These are phyloP conservation scores for Starmerella tilneyi DNA, from an alignment of 805 yeast genomes.

Conservation along the genomic window DNA sequence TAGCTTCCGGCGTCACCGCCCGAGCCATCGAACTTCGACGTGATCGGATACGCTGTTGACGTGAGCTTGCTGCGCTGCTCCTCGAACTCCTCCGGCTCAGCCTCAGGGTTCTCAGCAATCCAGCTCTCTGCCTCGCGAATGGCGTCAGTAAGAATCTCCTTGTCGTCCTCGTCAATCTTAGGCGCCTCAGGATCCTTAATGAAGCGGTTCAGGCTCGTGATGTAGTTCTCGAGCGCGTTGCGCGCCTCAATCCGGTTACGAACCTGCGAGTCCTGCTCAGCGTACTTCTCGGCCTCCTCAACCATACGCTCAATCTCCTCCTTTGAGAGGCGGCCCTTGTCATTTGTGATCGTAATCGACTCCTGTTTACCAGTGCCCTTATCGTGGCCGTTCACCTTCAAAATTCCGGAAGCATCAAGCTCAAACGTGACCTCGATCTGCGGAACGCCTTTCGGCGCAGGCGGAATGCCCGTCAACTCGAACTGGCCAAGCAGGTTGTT, in stretches of 20 bases:
- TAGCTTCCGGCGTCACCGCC: slow-evolving; percentile 48
- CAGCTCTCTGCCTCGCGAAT: slow-evolving; percentile 76
- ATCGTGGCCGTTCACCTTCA: slow-evolving; percentile 78
- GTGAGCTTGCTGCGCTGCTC: slow-evolving; percentile 80
- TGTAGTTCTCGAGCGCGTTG: slow-evolving; percentile 80
- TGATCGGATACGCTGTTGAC: slow-evolving; percentile 80
- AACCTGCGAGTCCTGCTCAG: slow-evolving; percentile 77
- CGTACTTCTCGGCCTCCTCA: slow-evolving; percentile 90
- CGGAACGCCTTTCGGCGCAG: slow-evolving; percentile 87
- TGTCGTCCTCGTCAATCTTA: slow-evolving; percentile 80
- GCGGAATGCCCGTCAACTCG: slow-evolving; percentile 77
- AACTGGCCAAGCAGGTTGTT: slow-evolving; percentile 82
- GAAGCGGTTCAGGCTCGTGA: slow-evolving; percentile 69
- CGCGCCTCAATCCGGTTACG: slow-evolving; percentile 81
- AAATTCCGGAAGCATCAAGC: slow-evolving; percentile 76
- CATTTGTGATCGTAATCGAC: slow-evolving; percentile 84
- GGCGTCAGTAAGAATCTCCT: slow-evolving; percentile 79
- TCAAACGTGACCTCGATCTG: slow-evolving; percentile 86
- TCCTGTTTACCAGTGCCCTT: slow-evolving; percentile 91
- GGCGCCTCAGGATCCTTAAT: slow-evolving; percentile 43
- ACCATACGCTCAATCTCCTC: slow-evolving; percentile 97
- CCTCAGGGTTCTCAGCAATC: slow-evolving; percentile 75
- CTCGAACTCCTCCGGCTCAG: slow-evolving; percentile 84
- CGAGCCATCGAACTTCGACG: slow-evolving; percentile 64
- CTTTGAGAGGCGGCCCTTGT: slow-evolving; percentile 85